Conservation (phyloP, 257 asterid genomes). For the Ophiorrhiza pumila region DNA sequence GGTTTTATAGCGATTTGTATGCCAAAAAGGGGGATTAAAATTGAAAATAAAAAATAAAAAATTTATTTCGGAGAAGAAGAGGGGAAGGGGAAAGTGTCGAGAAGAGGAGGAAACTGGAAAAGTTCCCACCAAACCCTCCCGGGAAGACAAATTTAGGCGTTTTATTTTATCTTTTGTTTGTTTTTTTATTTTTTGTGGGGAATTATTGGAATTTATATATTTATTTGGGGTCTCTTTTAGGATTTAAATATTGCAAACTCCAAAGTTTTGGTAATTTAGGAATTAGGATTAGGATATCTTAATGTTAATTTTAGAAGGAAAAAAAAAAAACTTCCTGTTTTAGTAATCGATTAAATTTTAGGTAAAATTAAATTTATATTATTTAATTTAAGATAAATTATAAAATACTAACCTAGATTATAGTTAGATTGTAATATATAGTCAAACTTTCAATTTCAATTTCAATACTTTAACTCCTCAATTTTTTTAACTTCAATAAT, state of each 20-base stretch:
- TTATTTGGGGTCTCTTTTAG: background rate
- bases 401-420: too few species aligned
- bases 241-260: background rate
- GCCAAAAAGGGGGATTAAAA: background rate
- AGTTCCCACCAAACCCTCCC: conserved; percentile 21
- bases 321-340: too few species aligned
- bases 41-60: too few species aligned
- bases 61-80: background rate
- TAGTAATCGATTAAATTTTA: too few species aligned
- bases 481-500: too few species aligned
- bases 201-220: background rate
- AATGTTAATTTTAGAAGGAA: too few species aligned
- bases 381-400: too few species aligned
- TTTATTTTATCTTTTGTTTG: background rate
- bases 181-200: background rate
- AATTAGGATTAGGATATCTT: too few species aligned
- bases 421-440: too few species aligned
- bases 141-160: background rate
- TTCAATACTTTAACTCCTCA: too few species aligned
- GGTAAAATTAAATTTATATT: too few species aligned
- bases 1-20: conserved; percentile 2
- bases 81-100: conserved; percentile 9
- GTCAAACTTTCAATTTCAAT: too few species aligned
- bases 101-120: conserved; percentile 20
- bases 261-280: background rate